Base-by-base conservation (phyloP, 176 grass and related monocot species). In the Paspalum notatum region DNA sequence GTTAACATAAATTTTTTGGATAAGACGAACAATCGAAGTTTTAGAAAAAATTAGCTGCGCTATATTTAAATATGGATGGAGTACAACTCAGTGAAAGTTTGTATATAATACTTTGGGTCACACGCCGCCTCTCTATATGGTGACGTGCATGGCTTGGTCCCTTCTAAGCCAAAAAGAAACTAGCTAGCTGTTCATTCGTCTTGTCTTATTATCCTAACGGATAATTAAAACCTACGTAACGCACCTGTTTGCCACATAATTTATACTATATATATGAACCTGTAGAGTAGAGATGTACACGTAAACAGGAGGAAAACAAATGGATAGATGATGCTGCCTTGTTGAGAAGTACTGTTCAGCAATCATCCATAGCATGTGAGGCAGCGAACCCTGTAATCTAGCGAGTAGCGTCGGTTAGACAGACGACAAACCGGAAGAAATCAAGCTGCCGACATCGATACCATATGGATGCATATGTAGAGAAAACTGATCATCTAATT, bases 351-450 rank as follows among this genome's bases (percentile, higher is more conserved):
- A 24, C 76, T 79, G 48, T 66, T 54, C 4, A 50, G 62, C 76
- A 79, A 67, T 67, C 76, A 79, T 79, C 32, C 5, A 38, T 42
- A 62, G 62, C 76, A 79, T 54, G 76, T 54, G 47, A 67, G 32
- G 62, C 62, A 40, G 32, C 37, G 12, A 12, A 54, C 61, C 20
- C 47, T 79, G 44, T 74, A 63, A 1, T 5, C 6, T 68, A 69
- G 66, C 62, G 54, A 79, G 66, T 48, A 1, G 32, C 48, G 26
- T 41, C 26, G 46, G 60, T 64, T 27, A 32, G 46, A 21, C 20
- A 53, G 46, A 50, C 60, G 26, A 79, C 47, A 51, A 78, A 17
- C 72, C 8, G 20, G 10, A 75, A 57, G 52, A 39, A 65, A 51
- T 15, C 45, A 71, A 72, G 66, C 37, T 24, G 46, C 46, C 61